These are phyloP conservation scores for Curvularia spicifera DNA, from an alignment of 2,329 filamentous ascomycete species.

Conservation along the genomic window DNA sequence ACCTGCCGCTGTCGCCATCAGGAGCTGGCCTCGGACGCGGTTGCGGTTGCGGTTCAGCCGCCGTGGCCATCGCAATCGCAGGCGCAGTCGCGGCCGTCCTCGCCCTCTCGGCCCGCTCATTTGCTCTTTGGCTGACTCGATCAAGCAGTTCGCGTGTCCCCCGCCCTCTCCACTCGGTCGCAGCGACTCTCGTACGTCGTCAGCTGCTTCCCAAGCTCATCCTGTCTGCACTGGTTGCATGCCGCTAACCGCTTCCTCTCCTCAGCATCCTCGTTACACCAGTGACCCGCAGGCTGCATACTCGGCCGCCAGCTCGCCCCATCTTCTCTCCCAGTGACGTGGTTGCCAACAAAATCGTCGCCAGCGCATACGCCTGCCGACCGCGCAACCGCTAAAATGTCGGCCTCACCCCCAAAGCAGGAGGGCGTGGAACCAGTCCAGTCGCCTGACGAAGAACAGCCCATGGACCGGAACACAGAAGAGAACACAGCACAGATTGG, in stretches of 20 bases:
- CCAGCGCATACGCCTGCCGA: constrained; percentile 57
- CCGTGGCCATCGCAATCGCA: not conserved
- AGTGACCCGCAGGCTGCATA: constrained; percentile 39
- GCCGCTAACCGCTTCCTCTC: constrained; percentile 42
- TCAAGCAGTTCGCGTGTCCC: constrained; percentile 14
- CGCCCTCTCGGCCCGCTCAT: not conserved
- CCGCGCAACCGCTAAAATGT: constrained; percentile 66
- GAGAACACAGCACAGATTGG: constrained; percentile 77
- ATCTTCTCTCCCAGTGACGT: constrained; percentile 46
- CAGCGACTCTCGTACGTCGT: constrained; percentile 17
- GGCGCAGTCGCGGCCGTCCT: not conserved
- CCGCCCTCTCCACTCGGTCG: constrained; percentile 11
- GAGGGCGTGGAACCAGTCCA: constrained; percentile 88
- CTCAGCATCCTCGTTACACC: constrained; percentile 42
- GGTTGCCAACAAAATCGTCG: constrained; percentile 46
- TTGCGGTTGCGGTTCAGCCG: not conserved
- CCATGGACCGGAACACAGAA: constrained; percentile 84
- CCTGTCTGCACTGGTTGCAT: constrained; percentile 31
- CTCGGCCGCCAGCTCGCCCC: constrained; percentile 43
- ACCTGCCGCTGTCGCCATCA: not conserved
- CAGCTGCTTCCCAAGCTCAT: constrained; percentile 26
- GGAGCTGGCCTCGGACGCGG: not conserved
- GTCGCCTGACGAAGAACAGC: constrained; percentile 90
- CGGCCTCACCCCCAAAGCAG: constrained; percentile 88
- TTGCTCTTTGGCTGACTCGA: not conserved